A percentile compares a stretch with the other conserved stretches of the same genome.
These are phyloP conservation scores for Keithomyces neogunnii DNA, from an alignment of 2,329 filamentous ascomycete species.

Conservation along the genomic window DNA sequence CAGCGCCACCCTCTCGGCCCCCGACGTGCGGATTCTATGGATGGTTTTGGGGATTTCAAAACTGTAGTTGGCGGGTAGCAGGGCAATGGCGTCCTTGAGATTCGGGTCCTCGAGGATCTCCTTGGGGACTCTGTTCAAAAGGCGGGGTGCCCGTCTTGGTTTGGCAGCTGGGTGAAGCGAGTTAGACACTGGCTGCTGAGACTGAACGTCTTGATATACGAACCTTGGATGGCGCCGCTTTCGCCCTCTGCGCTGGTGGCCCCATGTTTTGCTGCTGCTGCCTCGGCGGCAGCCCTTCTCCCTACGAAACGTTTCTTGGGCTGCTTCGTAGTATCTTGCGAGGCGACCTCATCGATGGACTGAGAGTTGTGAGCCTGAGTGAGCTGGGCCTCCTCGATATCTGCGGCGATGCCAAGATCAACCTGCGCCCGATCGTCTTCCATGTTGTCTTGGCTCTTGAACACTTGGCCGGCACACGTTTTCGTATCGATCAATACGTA, in stretches of 20 bases:
- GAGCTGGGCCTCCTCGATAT: slow-evolving; percentile 46
- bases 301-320: slow-evolving; percentile 93
- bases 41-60: slow-evolving; percentile 99
- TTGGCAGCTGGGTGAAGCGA: slow-evolving; percentile 48
- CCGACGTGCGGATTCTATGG: slow-evolving; percentile 76
- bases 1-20: slow-evolving; percentile 77
- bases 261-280: slow-evolving; percentile 40
- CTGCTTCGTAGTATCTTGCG: slow-evolving; percentile 42
- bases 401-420: slow-evolving; percentile 61
- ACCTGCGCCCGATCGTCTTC: slow-evolving; percentile 65
- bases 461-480: too few relatives aligned
- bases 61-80: slow-evolving; percentile 92
- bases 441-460: slow-evolving; percentile 37
- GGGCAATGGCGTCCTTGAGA: slow-evolving; percentile 76
- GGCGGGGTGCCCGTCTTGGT: slow-evolving; percentile 63
- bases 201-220: slow-evolving; percentile 12
- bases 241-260: slow-evolving; percentile 15
- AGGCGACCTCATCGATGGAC: neutral
- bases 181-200: neutral
- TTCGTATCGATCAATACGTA: too few relatives aligned
- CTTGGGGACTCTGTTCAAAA: slow-evolving; percentile 84
- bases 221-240: slow-evolving; percentile 41
- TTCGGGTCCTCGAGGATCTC: slow-evolving; percentile 79
- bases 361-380: slow-evolving; percentile 19
- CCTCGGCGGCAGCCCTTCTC: slow-evolving; percentile 61